Evolutionary conservation across 768 basidiomycete genomes (phyloP), one percentile per base, ranked within the genome.

Genomic region (Dentipellis sp.): DNA sequence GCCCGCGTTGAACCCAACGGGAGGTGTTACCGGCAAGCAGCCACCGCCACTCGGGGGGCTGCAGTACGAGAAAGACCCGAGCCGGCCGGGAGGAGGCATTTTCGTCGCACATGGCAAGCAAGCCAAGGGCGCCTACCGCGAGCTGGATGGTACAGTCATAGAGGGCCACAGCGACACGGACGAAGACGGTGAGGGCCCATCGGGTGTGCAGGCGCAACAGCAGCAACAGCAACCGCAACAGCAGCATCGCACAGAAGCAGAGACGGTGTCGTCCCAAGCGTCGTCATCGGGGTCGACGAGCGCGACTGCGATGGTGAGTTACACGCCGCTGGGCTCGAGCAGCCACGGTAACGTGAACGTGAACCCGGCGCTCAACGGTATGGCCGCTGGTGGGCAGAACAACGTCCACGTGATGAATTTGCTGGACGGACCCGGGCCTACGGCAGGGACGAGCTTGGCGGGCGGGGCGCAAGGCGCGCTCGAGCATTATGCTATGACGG

Each of bases 41-140:
- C 76, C 74, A n/a, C 79, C 66, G 9, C 67, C 77, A 5, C 64
- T 78, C 4, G 69, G 66, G 21, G 75, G 76, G 46, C 70, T 94
- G 53, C 77, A 83, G 59, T 95, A 89, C 72, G 78, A 81, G 65
- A 85, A 86, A 60, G 93, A 95, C 67, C 78, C 81, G 7, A 82
- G 83, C 49, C 78, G 86, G 49, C 90, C 91, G 10, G 92, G 91
- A n/a, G 85, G 86, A 9, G 93, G 93, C 10, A 83, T 94, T 7
- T 97, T 88, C 62, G 67, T 94, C 49, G 91, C 86, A 1, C 69
- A 72, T 37, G 73, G 66, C 52, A 63, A 64, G 50, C 42, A 61
- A n/a, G 56, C 54, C 29, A 63, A 62, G 52, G 62, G 55, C 45
- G 54, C 62, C 42, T 62, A 63, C 36, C 49, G 54, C 55, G 80